Evolutionary conservation across 129 eudicot species (phyloP).

Genomic region (Calendula officinalis): DNA sequence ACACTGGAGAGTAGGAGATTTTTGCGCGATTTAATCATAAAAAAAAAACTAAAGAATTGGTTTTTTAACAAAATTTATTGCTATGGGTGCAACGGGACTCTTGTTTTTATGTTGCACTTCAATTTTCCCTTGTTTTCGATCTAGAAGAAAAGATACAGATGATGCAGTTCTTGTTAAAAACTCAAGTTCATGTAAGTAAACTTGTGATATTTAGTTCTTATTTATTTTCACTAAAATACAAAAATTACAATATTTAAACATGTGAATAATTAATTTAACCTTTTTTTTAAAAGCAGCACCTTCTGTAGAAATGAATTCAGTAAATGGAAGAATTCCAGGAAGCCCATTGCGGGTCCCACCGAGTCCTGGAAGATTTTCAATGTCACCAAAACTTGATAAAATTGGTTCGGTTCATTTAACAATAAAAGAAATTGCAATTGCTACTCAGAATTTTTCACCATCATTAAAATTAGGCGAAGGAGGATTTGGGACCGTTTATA

Average conservation of each 20-base stretch:
- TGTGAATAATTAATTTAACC: constrained; percentile 14
- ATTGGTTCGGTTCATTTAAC: constrained; percentile 78
- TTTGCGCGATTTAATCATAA: constrained; percentile 42
- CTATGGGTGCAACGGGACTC: constrained; percentile 56
- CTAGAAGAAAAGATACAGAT: constrained; percentile 41
- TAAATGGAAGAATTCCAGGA: constrained; percentile 50
- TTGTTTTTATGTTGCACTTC: constrained; percentile 51
- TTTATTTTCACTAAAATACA: background rate
- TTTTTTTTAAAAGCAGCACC: constrained; percentile 57
- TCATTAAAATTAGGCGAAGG: constrained; percentile 77
- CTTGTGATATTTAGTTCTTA: background rate
- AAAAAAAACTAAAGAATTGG: constrained; percentile 33
- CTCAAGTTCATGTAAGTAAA: constrained; percentile 56
- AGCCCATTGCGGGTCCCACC: constrained; percentile 78
- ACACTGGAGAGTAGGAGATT: constrained; percentile 45
- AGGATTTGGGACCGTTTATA: constrained; percentile 89
- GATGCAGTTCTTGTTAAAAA: constrained; percentile 51
- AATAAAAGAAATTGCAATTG: constrained; percentile 62
- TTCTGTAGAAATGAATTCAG: constrained; percentile 62
- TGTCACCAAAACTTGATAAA: constrained; percentile 71
- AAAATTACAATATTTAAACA: background rate
- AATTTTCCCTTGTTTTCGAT: constrained; percentile 66
- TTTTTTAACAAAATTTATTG: constrained; percentile 37
- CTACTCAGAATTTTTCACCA: constrained; percentile 79
- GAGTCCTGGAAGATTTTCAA: constrained; percentile 82